Evolutionary conservation across 2,329 filamentous ascomycete genomes (phyloP).

Genomic region (Pseudocercospora ulei): DNA sequence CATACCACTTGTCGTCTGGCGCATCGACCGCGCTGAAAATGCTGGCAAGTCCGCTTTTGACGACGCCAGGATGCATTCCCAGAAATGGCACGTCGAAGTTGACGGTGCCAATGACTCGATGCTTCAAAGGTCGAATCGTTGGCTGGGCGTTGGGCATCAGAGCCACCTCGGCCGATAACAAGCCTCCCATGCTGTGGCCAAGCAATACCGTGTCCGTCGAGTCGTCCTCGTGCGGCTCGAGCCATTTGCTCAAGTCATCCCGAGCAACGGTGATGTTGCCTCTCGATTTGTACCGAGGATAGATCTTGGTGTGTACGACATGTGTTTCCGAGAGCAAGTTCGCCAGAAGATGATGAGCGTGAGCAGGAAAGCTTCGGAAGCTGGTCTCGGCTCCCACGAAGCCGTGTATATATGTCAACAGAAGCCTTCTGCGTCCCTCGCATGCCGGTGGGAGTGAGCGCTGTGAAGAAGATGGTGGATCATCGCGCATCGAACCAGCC

Average conservation of each 20-base stretch:
- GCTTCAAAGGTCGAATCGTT: conserved; percentile 47
- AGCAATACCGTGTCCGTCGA: conserved; percentile 71
- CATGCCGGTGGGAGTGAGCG: conserved; percentile 39
- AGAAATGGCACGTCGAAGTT: conserved; percentile 80
- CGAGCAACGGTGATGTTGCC: conserved; percentile 61
- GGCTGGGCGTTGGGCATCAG: conserved; percentile 44
- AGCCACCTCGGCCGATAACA: conserved; percentile 69
- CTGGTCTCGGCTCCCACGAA: conserved; percentile 83
- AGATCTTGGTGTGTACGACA: conserved; percentile 76
- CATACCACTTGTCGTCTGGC: conserved; percentile 21
- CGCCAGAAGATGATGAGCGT: conserved; percentile 67
- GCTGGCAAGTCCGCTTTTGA: conserved; percentile 70
- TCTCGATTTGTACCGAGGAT: conserved; percentile 69
- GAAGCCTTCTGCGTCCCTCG: conserved; percentile 46
- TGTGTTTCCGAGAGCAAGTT: conserved; percentile 60
- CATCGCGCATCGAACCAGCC: conserved; percentile 22
- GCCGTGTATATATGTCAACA: conserved; percentile 79
- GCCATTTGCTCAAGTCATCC: conserved; percentile 75
- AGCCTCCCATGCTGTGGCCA: conserved; percentile 82
- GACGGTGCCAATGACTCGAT: conserved; percentile 69
- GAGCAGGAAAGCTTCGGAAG: conserved; percentile 77
- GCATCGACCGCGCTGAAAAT: conserved; percentile 53
- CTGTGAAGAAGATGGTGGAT: conserved; percentile 41
- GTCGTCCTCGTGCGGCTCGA: conserved; percentile 63
- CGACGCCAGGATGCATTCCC: conserved; percentile 78